Conservation (phyloP, 2,329 filamentous ascomycete species). For the Pseudocercospora musae region DNA sequence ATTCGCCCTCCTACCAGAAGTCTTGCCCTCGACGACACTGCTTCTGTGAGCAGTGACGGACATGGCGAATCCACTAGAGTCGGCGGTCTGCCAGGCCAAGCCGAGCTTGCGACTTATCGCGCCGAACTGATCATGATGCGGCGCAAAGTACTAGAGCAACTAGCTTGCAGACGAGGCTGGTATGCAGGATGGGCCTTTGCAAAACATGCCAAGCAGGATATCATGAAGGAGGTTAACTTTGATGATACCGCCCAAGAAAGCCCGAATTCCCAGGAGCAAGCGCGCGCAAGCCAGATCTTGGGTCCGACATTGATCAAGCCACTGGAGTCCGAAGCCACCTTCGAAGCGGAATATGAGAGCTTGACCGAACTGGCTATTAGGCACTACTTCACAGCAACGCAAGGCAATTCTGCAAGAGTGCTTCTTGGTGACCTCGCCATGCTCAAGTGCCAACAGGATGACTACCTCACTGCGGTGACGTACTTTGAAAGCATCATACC, state of each 20-base stretch:
- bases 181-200: constrained; percentile 65
- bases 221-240: constrained; percentile 39
- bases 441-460: constrained; percentile 66
- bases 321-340: constrained; percentile 37
- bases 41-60: background rate
- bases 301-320: constrained; percentile 32
- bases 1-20: constrained; percentile 7
- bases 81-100: constrained; percentile 51
- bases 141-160: constrained; percentile 70
- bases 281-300: constrained; percentile 7
- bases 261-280: background rate
- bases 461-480: constrained; percentile 69
- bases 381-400: constrained; percentile 76
- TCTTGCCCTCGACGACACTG: constrained; percentile 7
- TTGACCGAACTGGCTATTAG: constrained; percentile 82
- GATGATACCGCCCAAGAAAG: constrained; percentile 25
- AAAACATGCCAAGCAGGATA: constrained; percentile 23
- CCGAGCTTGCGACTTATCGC: constrained; percentile 76
- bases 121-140: constrained; percentile 80
- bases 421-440: constrained; percentile 82
- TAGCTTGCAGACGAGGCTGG: constrained; percentile 72
- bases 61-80: constrained; percentile 10
- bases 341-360: constrained; percentile 48
- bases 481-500: constrained; percentile 77
- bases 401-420: constrained; percentile 71